A percentile compares a stretch with the other conserved stretches of the same genome.
phyloP scores from a whole-genome alignment of 805 yeast genomes.

The Phaffomyces thermotolerans region DNA sequence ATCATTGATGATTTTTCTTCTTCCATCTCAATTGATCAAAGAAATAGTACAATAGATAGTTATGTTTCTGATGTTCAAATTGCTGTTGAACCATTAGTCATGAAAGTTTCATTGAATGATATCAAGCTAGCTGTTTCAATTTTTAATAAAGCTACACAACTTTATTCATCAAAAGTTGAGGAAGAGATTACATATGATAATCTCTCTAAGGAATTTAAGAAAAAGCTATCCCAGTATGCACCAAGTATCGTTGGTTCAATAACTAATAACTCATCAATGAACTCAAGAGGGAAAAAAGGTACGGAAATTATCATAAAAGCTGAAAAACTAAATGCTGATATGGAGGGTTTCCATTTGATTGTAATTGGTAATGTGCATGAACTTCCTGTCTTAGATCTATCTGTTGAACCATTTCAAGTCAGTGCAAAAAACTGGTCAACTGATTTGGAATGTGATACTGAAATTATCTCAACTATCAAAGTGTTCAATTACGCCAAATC shows the following conservation, averaged over 20 bases:
- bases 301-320: conserved; percentile 47
- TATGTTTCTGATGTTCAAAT: conserved; percentile 58
- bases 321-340: conserved; percentile 56
- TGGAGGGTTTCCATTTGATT: conserved; percentile 75
- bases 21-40: conserved; percentile 62
- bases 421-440: conserved; percentile 81
- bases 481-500: conserved; percentile 85
- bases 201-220: conserved; percentile 59
- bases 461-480: conserved; percentile 60
- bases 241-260: conserved; percentile 54
- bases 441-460: conserved; percentile 62
- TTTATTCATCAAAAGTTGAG: conserved; percentile 16
- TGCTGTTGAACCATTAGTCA: conserved; percentile 69
- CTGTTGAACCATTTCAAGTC: conserved; percentile 59
- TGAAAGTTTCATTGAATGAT: conserved; percentile 83
- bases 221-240: conserved; percentile 54
- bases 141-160: conserved; percentile 59
- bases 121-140: conserved; percentile 72
- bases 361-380: conserved; percentile 89
- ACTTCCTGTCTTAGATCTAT: conserved; percentile 77
- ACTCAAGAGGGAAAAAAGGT: conserved; percentile 13
- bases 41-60: conserved; percentile 54
- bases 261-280: conserved; percentile 29
- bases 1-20: conserved; percentile 86
- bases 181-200: conserved; percentile 24